A percentile compares a stretch with the other conserved stretches of the same genome.
These are phyloP conservation scores for Exophiala sideris DNA, from an alignment of 2,329 filamentous ascomycete species.

Conservation along the genomic window DNA sequence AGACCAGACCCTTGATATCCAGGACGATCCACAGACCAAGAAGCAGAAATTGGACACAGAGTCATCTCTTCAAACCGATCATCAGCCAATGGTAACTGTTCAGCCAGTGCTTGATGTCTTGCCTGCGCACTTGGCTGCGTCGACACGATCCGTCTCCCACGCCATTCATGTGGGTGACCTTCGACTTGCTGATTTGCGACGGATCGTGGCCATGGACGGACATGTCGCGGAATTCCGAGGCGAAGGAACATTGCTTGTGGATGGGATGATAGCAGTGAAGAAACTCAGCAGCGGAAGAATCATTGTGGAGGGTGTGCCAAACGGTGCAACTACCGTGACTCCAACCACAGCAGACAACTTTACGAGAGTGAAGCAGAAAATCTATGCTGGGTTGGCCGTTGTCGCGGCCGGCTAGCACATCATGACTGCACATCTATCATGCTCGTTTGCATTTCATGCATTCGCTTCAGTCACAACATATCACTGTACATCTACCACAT, in stretches of 20 bases:
- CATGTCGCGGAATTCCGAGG: constrained; percentile 90
- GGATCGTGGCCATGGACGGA: constrained; percentile 75
- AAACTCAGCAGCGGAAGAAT: constrained; percentile 85
- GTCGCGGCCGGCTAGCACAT: constrained; percentile 66
- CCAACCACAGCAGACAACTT: constrained; percentile 64
- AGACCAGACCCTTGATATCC: constrained; percentile 42
- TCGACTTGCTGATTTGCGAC: constrained; percentile 79
- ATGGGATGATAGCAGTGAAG: constrained; percentile 80
- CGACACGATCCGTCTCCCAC: constrained; percentile 72
- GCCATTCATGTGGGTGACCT: constrained; percentile 94
- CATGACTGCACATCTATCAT: not conserved
- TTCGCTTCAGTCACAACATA: not conserved
- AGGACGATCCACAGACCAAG: constrained; percentile 44
- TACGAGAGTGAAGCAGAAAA: constrained; percentile 81
- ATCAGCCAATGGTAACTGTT: constrained; percentile 1
- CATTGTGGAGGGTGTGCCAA: constrained; percentile 75
- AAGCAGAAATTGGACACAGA: constrained; percentile 51
- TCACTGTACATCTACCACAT: too few species aligned
- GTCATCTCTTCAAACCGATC: constrained; percentile 32
- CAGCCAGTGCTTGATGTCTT: constrained; percentile 58
- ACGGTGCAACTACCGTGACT: constrained; percentile 43
- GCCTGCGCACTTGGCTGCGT: constrained; percentile 62
- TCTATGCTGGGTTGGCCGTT: constrained; percentile 91
- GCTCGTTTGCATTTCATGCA: constrained; percentile 2
- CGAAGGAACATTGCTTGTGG: constrained; percentile 86